phyloP scores from a whole-genome alignment of 768 basidiomycete species.

The Kwoniella bestiolae region DNA sequence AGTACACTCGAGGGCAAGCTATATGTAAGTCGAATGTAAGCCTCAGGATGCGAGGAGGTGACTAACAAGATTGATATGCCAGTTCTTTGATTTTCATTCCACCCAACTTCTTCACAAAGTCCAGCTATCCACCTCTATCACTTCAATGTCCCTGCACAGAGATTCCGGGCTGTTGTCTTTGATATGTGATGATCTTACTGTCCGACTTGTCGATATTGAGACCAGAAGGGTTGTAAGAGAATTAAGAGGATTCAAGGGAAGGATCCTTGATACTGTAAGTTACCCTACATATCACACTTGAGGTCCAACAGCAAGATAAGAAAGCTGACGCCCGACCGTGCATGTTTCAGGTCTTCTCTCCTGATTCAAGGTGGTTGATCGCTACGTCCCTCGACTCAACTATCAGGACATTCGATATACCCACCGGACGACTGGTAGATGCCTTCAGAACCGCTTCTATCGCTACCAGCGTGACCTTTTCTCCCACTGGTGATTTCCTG shows the following conservation, averaged over 20 bases:
- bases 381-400: slow-evolving; percentile 84
- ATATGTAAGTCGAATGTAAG: slow-evolving; percentile 65
- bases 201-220: slow-evolving; percentile 90
- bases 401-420: slow-evolving; percentile 93
- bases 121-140: slow-evolving; percentile 69
- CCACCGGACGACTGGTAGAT: slow-evolving; percentile 88
- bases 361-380: slow-evolving; percentile 92
- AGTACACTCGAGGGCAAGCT: slow-evolving; percentile 86
- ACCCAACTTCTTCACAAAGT: slow-evolving; percentile 72
- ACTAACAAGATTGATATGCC: slow-evolving; percentile 1
- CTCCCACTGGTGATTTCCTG: slow-evolving; percentile 92
- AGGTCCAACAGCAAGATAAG: slow-evolving; percentile 1
- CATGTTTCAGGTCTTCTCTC: slow-evolving; percentile 76
- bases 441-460: slow-evolving; percentile 85
- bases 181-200: slow-evolving; percentile 80
- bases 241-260: slow-evolving; percentile 76
- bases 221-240: slow-evolving; percentile 86
- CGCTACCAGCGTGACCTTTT: slow-evolving; percentile 88
- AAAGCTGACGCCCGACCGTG: background rate
- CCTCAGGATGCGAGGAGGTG: background rate
- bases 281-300: background rate
- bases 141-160: slow-evolving; percentile 75
- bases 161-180: slow-evolving; percentile 83
- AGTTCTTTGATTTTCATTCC: slow-evolving; percentile 98
- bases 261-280: slow-evolving; percentile 85